These are phyloP conservation scores for Chalciporus sphaerocephalus DNA, from an alignment of 768 basidiomycete genomes.

Conservation along the genomic window DNA sequence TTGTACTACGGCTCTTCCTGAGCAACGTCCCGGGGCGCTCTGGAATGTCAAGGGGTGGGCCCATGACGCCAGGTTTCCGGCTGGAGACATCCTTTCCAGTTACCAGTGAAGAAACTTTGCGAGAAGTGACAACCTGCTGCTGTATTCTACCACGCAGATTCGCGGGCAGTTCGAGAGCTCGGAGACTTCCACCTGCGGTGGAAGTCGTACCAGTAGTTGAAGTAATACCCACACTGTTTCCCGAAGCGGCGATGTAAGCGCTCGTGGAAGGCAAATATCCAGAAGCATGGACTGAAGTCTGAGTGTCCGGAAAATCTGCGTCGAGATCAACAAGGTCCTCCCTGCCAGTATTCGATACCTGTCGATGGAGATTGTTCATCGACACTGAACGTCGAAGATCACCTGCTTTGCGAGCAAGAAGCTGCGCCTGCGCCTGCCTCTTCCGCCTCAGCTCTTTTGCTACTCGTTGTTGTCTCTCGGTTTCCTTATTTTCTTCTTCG, in stretches of 20 bases:
- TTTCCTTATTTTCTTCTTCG: slow-evolving; percentile 37
- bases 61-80: slow-evolving; percentile 47
- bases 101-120: slow-evolving; percentile 39
- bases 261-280: slow-evolving; percentile 60
- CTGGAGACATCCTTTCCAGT: slow-evolving; percentile 25
- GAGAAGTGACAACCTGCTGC: slow-evolving; percentile 65
- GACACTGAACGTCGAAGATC: slow-evolving; percentile 74
- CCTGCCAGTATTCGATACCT: slow-evolving; percentile 36
- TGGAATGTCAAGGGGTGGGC: slow-evolving; percentile 60
- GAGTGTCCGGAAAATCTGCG: slow-evolving; percentile 32
- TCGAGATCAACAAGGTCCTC: slow-evolving; percentile 44
- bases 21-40: slow-evolving; percentile 46
- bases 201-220: slow-evolving; percentile 88
- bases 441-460: slow-evolving; percentile 27
- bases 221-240: slow-evolving; percentile 90
- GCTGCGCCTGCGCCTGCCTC: slow-evolving; percentile 27
- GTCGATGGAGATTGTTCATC: slow-evolving; percentile 69
- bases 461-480: slow-evolving; percentile 24
- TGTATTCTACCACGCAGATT: slow-evolving; percentile 53
- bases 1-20: slow-evolving; percentile 77
- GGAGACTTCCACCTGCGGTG: slow-evolving; percentile 43
- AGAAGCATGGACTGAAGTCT: slow-evolving; percentile 62
- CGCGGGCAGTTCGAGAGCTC: slow-evolving; percentile 48
- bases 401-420: slow-evolving; percentile 32
- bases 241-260: slow-evolving; percentile 84